These are phyloP conservation scores for Pseudohalonectria lignicola DNA, from an alignment of 2,329 filamentous ascomycete genomes.

Conservation along the genomic window DNA sequence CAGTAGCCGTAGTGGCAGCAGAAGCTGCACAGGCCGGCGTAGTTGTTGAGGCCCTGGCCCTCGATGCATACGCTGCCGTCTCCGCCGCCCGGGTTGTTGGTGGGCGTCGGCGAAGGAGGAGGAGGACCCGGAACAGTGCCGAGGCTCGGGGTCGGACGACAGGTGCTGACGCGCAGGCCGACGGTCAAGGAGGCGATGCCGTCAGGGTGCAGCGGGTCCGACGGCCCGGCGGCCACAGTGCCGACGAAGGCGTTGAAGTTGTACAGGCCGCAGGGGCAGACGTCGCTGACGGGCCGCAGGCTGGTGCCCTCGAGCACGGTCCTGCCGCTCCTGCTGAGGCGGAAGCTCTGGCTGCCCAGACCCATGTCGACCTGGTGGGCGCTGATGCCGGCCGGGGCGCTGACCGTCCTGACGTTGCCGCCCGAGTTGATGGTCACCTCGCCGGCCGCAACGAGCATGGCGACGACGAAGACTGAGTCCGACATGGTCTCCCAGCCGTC, in stretches of 20 bases:
- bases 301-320: slow-evolving; percentile 33
- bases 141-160: slow-evolving; percentile 9
- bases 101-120: slow-evolving; percentile 12
- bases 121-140: slow-evolving; percentile 3
- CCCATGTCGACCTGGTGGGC: slow-evolving; percentile 33
- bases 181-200: slow-evolving; percentile 17
- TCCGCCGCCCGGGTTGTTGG: slow-evolving; percentile 10
- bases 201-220: slow-evolving; percentile 22
- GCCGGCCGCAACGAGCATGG: slow-evolving; percentile 32
- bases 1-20: slow-evolving; percentile 10
- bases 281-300: slow-evolving; percentile 37
- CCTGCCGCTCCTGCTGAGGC: slow-evolving; percentile 25
- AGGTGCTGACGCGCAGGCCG: slow-evolving; percentile 17
- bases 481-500: slow-evolving; percentile 36
- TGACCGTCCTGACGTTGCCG: slow-evolving; percentile 26
- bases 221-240: slow-evolving; percentile 25
- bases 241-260: slow-evolving; percentile 42
- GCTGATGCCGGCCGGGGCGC: slow-evolving; percentile 32
- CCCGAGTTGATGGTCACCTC: slow-evolving; percentile 34
- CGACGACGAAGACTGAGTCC: slow-evolving; percentile 40
- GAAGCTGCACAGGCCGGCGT: slow-evolving; percentile 9
- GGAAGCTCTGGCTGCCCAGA: slow-evolving; percentile 33
- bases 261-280: slow-evolving; percentile 43
- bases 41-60: slow-evolving; percentile 7
- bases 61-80: slow-evolving; percentile 6